Evolutionary conservation across 2,329 filamentous ascomycete genomes (phyloP), one percentile per base, ranked within the genome.

Genomic region (Plectosphaerella cucumerina): DNA sequence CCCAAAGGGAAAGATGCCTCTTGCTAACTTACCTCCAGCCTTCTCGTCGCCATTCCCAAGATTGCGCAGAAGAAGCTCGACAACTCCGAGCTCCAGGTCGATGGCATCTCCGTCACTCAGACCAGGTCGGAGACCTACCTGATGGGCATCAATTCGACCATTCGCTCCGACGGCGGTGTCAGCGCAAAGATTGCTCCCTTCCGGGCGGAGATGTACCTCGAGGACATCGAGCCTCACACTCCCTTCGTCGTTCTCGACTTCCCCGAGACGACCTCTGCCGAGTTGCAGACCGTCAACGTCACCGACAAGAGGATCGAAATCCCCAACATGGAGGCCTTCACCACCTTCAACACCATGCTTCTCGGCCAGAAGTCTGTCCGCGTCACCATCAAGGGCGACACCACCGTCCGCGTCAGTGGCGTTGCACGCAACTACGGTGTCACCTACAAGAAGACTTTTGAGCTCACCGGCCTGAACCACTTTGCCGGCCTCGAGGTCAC

Each of bases 11-110:
- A 31, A 31, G 26, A 8, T 9, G 26, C 12, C 3, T 37, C 26
- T 21, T 42, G 47, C 51, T 57, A 41, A 53, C 50, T n/a, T 34
- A 35, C 21, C 20, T 17, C 6, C 55, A 84, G 80, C 59, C 72
- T 84, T 61, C 74, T 82, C 49, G 78, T 82, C 44, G 76, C 66
- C 37, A 70, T 84, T 26, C 79, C 80, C 50, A 77, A 73, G 58
- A 77, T 84, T 52, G 78, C 78, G 33, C 81, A 85, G 64, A 53
- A 67, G 50, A 81, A 79, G 65, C 65, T 85, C 54, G 72, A 85
- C 59, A 63, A 71, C 6, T 78, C 80, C 55, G 62, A 71, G 50
- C 73, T 85, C 45, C 67, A 70, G 12, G 72, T 85, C 54, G 70
- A 81, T 59, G 68, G 71, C 52, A 74, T 84, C 61, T 60, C 68